Conservation (phyloP, 805 yeast species). For the Candida sithepensis region DNA sequence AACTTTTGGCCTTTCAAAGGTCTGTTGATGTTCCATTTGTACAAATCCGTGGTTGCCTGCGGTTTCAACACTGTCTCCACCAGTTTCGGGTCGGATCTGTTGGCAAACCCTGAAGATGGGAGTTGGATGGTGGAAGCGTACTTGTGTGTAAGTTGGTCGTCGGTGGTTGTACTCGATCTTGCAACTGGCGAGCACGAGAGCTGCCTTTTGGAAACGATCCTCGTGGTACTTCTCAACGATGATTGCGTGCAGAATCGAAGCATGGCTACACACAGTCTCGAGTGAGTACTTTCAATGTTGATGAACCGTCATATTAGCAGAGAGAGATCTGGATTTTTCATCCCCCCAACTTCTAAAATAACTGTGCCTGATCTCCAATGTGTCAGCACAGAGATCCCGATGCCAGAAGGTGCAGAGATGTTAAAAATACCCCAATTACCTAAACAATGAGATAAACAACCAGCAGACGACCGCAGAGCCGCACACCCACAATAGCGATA, state of each 20-base stretch:
- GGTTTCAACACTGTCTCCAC: slow-evolving; percentile 44
- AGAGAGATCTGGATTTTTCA: too few species aligned
- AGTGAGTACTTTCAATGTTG: too few species aligned
- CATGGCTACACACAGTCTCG: not conserved
- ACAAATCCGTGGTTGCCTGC: slow-evolving; percentile 55
- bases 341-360: too few species aligned
- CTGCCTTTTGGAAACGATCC: not conserved
- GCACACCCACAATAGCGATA: not conserved
- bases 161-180: not conserved
- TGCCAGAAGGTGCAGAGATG: too few species aligned
- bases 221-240: not conserved
- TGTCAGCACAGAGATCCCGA: too few species aligned
- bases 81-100: slow-evolving; percentile 47
- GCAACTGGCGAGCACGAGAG: not conserved
- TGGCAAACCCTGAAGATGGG: slow-evolving; percentile 69
- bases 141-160: slow-evolving; percentile 12
- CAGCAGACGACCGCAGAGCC: not conserved
- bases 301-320: too few species aligned
- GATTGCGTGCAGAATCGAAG: not conserved
- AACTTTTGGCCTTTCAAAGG: slow-evolving; percentile 21
- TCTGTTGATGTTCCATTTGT: slow-evolving; percentile 53
- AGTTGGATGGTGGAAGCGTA: slow-evolving; percentile 33
- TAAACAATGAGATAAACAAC: not conserved
- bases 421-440: too few species aligned
- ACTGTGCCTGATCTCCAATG: too few species aligned